Conservation (phyloP, 2,329 filamentous ascomycete species). For the Fusarium udum region DNA sequence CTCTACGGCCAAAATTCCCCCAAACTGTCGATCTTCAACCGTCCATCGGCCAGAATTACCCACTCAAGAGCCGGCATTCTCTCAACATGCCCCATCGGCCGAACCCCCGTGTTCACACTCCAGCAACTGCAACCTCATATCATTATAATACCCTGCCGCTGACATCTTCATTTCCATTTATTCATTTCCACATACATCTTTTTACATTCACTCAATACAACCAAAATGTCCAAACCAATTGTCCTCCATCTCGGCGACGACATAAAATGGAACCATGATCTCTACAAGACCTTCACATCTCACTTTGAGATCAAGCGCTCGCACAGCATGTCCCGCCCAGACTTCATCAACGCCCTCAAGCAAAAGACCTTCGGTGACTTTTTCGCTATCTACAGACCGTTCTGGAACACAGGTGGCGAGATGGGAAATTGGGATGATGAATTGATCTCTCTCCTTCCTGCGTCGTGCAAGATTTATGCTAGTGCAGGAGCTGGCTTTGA, state of each 20-base stretch:
- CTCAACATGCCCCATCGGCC: constrained; percentile 29
- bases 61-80: constrained; percentile 24
- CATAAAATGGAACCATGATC: constrained; percentile 42
- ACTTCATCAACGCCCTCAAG: constrained; percentile 41
- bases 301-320: constrained; percentile 41
- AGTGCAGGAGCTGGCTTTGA: constrained; percentile 43
- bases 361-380: constrained; percentile 39
- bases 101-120: constrained; percentile 19
- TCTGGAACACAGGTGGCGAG: constrained; percentile 43
- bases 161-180: no score
- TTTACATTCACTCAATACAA: no score
- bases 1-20: not conserved
- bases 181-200: no score
- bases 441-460: constrained; percentile 33
- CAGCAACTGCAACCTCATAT: not conserved
- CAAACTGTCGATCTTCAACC: not conserved
- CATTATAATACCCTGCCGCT: not conserved
- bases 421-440: constrained; percentile 45
- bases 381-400: constrained; percentile 40
- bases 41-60: constrained; percentile 4
- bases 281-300: constrained; percentile 35
- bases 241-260: constrained; percentile 44
- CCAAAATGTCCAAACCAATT: constrained; percentile 40
- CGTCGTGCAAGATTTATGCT: constrained; percentile 40
- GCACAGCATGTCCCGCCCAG: constrained; percentile 40